Percentiles rank a stretch among this genome's conserved stretches.
These are phyloP conservation scores for Zopfochytrium polystomum DNA, from an alignment of 371 early-diverging fungal species.

Conservation along the genomic window DNA sequence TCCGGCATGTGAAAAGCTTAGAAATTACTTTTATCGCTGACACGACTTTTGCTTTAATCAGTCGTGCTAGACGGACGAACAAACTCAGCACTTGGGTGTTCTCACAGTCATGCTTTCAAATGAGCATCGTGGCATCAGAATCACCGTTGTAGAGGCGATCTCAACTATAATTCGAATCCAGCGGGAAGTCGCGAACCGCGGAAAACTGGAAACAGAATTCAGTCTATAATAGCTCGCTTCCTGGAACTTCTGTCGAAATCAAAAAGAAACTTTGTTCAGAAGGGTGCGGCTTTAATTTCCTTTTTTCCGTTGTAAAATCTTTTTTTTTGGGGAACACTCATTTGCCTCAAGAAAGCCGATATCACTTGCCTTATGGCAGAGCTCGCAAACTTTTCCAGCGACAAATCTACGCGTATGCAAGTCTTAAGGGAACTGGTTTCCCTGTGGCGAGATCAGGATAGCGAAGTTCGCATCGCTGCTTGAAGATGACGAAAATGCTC, in stretches of 20 bases:
- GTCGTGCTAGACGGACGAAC: too few relatives aligned
- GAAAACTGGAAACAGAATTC: constrained; percentile 23
- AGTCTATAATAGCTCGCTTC: constrained; percentile 23
- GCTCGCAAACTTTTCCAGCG: constrained; percentile 25
- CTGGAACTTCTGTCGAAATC: constrained; percentile 27
- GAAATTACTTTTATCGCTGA: too few relatives aligned
- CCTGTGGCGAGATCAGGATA: constrained; percentile 50
- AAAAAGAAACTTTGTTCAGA: constrained; percentile 33
- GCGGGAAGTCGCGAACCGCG: constrained; percentile 20
- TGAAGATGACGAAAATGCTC: constrained; percentile 42
- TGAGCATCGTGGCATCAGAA: constrained; percentile 49
- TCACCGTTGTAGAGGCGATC: constrained; percentile 44
- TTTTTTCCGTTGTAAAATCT: neutral
- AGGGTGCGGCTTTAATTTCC: constrained; percentile 28
- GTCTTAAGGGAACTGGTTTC: constrained; percentile 38
- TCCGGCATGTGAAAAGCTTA: constrained; percentile 22
- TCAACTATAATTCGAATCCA: constrained; percentile 35
- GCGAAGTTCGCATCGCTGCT: constrained; percentile 45
- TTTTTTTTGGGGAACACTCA: neutral
- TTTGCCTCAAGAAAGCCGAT: constrained; percentile 45
- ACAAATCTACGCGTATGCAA: constrained; percentile 22
- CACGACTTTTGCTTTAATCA: too few relatives aligned
- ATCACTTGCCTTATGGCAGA: constrained; percentile 39
- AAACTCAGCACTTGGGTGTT: neutral
- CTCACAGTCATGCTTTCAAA: constrained; percentile 42